Evolutionary conservation across 441 rosid genomes (phyloP).

Genomic region (Gossypium aridum): DNA sequence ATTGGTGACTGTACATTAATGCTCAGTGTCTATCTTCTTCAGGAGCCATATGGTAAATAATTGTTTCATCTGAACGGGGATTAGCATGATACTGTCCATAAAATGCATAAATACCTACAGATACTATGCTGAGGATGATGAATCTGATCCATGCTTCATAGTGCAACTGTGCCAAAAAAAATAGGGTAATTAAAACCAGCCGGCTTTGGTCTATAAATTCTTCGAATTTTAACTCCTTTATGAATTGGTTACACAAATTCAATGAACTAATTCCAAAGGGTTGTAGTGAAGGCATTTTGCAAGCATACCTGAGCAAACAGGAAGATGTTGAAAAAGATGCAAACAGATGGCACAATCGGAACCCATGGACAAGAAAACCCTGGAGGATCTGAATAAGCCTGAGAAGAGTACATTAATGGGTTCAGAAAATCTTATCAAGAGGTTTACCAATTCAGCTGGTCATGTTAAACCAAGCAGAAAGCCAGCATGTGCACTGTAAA

Average conservation of each 20-base stretch:
- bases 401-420: constrained; percentile 14
- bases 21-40: constrained; percentile 26
- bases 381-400: constrained; percentile 52
- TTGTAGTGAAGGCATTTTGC: neutral
- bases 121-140: constrained; percentile 52
- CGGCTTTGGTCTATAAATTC: neutral
- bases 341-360: constrained; percentile 69
- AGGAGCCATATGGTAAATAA: constrained; percentile 53
- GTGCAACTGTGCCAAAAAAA: constrained; percentile 51
- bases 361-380: constrained; percentile 91
- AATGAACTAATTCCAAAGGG: neutral
- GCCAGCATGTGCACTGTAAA: neutral
- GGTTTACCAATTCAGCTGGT: neutral
- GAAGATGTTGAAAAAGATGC: constrained; percentile 92
- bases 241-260: neutral
- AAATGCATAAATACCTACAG: constrained; percentile 59
- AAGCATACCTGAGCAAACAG: constrained; percentile 84
- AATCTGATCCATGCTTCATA: constrained; percentile 94
- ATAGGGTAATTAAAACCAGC: neutral
- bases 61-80: constrained; percentile 38
- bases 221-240: constrained; percentile 1
- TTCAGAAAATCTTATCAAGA: neutral
- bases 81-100: constrained; percentile 85
- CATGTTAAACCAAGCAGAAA: neutral
- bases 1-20: neutral